Base-by-base conservation (phyloP, 1,284 basidiomycete genomes). In the Vanrija sp. region DNA sequence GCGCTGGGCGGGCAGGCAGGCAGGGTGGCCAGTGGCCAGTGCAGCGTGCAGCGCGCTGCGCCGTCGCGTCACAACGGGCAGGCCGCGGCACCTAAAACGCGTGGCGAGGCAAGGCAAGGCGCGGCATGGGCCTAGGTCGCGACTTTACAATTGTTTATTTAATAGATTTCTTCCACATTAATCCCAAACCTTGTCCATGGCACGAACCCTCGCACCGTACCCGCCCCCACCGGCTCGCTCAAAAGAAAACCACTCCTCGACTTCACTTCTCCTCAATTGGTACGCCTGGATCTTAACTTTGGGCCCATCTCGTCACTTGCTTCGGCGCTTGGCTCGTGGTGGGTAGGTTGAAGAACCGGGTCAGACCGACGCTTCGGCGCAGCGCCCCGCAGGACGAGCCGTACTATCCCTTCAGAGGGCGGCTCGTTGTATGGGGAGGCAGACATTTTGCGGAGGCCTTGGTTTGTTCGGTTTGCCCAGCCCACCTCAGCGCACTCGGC, bases 361-460 rank as follows among this genome's bases (percentile, higher is more conserved):
- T 44, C 41, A 59, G 53, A 59, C n/a, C n/a, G 23, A 51, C 31
- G 43, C 46, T 43, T 24, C 44, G 19, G 36, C 46, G 20, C n/a
- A 19, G 53, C 53, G 41, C 57, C 57, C 57, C 57, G 57, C 57
- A 59, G 57, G 57, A 59, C 57, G 24, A 47, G 9, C 41, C 50
- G 57, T 24, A 41, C 9, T 12, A 23, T 23, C 49, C 38, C 8
- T 20, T 18, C 44, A 36, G 48, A 44, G 53, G 57, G 52, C 49
- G 49, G 20, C 45, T 49, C 47, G 49, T 53, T 35, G 53, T 55
- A 55, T 54, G 57, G 57, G 57, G 56, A 58, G 35, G 52, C 52
- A 48, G 45, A 58, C 49, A 58, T 39, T 22, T 27, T 14, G 24
- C 15, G 4, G 31, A 9, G 31, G 31, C 31, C 31, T 31, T 31